Conservation (phyloP, 495 filamentous ascomycete species). For the Tetracladium setigerum region DNA sequence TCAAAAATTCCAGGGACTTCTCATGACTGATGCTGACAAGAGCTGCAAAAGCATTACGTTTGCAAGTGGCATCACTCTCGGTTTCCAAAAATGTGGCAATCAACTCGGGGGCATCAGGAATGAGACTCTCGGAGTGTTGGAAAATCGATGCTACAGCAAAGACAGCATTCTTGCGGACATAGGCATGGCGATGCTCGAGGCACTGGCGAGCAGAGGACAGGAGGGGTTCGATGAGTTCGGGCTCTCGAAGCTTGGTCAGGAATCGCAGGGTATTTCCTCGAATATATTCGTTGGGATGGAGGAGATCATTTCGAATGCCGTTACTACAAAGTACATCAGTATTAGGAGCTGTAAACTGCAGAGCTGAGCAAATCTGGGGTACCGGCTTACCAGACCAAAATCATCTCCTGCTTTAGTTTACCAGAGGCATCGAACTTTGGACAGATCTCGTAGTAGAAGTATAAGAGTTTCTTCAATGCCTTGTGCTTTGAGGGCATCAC, state of each 20-base stretch:
- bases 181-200: constrained; percentile 91
- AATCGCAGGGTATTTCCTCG: constrained; percentile 95
- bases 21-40: constrained; percentile 87
- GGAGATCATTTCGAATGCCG: constrained; percentile 93
- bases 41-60: constrained; percentile 94
- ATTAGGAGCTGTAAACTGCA: not conserved
- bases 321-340: constrained; percentile 53
- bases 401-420: constrained; percentile 99
- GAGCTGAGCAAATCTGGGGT: not conserved
- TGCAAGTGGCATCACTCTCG: constrained; percentile 94
- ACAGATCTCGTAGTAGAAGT: constrained; percentile 99
- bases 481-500: constrained; percentile 98
- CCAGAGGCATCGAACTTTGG: constrained; percentile 86
- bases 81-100: constrained; percentile 82
- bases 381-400: constrained; percentile 82
- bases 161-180: constrained; percentile 96
- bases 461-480: constrained; percentile 93
- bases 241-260: constrained; percentile 90
- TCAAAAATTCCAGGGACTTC: constrained; percentile 83
- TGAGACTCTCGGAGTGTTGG: constrained; percentile 82
- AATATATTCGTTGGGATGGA: constrained; percentile 97
- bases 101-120: constrained; percentile 92
- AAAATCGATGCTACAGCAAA: constrained; percentile 91
- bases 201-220: constrained; percentile 86
- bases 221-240: constrained; percentile 93